Percentiles rank a stretch among this genome's conserved stretches.
These are phyloP conservation scores for Gremmenia infestans DNA, from an alignment of 2,329 filamentous ascomycete genomes.

Conservation along the genomic window DNA sequence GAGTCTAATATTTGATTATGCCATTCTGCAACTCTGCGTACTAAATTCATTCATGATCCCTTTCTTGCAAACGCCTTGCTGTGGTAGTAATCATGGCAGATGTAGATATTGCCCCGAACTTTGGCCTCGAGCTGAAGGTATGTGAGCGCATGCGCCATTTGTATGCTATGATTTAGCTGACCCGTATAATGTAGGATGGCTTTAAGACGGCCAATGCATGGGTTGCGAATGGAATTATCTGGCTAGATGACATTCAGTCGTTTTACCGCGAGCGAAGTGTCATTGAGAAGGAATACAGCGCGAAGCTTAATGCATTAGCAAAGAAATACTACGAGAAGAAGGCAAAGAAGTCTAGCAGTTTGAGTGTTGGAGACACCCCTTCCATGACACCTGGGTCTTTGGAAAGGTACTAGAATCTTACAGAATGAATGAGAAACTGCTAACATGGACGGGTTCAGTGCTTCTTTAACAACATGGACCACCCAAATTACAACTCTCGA, in stretches of 20 bases:
- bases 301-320: slow-evolving; percentile 79
- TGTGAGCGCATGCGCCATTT: slow-evolving; percentile 23
- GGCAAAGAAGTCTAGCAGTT: slow-evolving; percentile 75
- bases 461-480: slow-evolving; percentile 94
- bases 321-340: slow-evolving; percentile 99
- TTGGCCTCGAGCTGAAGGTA: slow-evolving; percentile 93
- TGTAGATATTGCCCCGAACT: slow-evolving; percentile 76
- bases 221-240: slow-evolving; percentile 83
- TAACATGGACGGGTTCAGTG: slow-evolving; percentile 46
- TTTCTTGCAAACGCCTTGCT: slow-evolving; percentile 3
- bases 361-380: slow-evolving; percentile 92
- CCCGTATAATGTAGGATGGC: slow-evolving; percentile 62
- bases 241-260: slow-evolving; percentile 94
- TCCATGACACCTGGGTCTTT: slow-evolving; percentile 91
- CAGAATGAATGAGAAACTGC: slow-evolving; percentile 2
- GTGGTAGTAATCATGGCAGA: slow-evolving; percentile 60
- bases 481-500: slow-evolving; percentile 90
- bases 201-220: slow-evolving; percentile 94
- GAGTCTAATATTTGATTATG: slow-evolving; percentile 11
- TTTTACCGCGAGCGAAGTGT: slow-evolving; percentile 93
- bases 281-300: slow-evolving; percentile 95
- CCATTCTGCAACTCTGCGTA: slow-evolving; percentile 8
- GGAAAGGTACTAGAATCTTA: slow-evolving; percentile 58
- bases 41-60: slow-evolving; percentile 17
- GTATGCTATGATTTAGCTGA: slow-evolving; percentile 10